Evolutionary conservation across 176 grass and related monocot species (phyloP), one percentile per base, ranked within the genome.

Genomic region (Oryza coarctata): DNA sequence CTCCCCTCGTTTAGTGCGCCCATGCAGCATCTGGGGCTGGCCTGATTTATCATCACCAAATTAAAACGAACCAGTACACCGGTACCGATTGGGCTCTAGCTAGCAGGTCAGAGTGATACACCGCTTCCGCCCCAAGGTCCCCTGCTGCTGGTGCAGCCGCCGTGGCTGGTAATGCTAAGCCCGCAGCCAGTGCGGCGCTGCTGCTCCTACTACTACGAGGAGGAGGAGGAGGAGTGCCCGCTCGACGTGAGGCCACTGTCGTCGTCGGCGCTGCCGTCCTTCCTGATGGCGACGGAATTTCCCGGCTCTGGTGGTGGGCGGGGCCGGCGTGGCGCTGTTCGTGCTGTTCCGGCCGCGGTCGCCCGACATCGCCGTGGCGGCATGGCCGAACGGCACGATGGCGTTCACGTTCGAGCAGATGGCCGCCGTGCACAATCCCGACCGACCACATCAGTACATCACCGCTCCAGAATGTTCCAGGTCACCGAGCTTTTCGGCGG

Each of bases 401-500:
- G 84, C 80, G 70, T 97, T 97, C 89, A 92, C 87, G 28, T 90
- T 90, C 73, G 74, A 91, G 77, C 90, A 94, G 88, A 74, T 84
- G 29, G 91, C 89, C 7, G 70, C 87, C 4, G 85, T 97, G 84
- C 87, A 79, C 69, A 97, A 97, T 82, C 94, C 91, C 44, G 94
- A 97, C 81, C 94, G 94, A n/a, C n/a, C n/a, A n/a, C n/a, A n/a
- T n/a, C n/a, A n/a, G n/a, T n/a, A n/a, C n/a, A n/a, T n/a, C n/a
- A n/a, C n/a, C n/a, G n/a, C n/a, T n/a, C n/a, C n/a, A n/a, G n/a
- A n/a, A n/a, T n/a, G n/a, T n/a, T n/a, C n/a, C n/a, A n/a, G n/a
- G n/a, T n/a, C n/a, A n/a, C n/a, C n/a, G n/a, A n/a, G n/a, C n/a
- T n/a, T n/a, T n/a, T n/a, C n/a, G n/a, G n/a, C n/a, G n/a, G n/a